Conservation (phyloP, 345 rosid genomes). For the Bruguiera sexangula region DNA sequence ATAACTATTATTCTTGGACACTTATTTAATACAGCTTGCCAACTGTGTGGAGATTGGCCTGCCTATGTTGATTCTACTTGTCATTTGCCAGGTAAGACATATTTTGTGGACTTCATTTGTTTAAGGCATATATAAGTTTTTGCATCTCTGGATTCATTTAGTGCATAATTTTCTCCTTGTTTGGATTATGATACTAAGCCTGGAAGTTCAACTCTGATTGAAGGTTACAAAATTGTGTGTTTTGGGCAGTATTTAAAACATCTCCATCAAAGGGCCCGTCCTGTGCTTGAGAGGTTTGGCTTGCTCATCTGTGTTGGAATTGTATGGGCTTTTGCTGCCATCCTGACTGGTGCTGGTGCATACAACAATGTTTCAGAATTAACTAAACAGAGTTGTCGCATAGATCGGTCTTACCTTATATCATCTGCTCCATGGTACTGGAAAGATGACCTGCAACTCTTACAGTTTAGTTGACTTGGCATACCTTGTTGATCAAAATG, state of each 20-base stretch:
- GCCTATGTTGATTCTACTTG: constrained; percentile 82
- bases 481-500: constrained; percentile 1
- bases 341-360: constrained; percentile 89
- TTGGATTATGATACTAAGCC: neutral
- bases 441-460: constrained; percentile 9
- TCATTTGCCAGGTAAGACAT: constrained; percentile 57
- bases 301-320: constrained; percentile 73
- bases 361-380: constrained; percentile 61
- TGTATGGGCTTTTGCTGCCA: constrained; percentile 90
- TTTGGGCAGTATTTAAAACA: constrained; percentile 62
- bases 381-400: constrained; percentile 78
- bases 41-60: constrained; percentile 89
- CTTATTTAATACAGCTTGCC: constrained; percentile 62
- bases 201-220: neutral
- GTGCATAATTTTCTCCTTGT: neutral
- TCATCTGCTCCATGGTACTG: constrained; percentile 84
- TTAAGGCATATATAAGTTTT: too few species aligned
- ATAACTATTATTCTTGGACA: neutral
- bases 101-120: neutral
- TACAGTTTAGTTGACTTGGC: constrained; percentile 5
- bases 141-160: too few species aligned
- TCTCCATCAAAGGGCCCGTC: constrained; percentile 23
- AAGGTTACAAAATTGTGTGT: constrained; percentile 10
- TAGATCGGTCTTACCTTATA: constrained; percentile 64
- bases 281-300: constrained; percentile 75